These are phyloP conservation scores for Xylaria scruposa DNA, from an alignment of 495 filamentous ascomycete genomes.

Conservation along the genomic window DNA sequence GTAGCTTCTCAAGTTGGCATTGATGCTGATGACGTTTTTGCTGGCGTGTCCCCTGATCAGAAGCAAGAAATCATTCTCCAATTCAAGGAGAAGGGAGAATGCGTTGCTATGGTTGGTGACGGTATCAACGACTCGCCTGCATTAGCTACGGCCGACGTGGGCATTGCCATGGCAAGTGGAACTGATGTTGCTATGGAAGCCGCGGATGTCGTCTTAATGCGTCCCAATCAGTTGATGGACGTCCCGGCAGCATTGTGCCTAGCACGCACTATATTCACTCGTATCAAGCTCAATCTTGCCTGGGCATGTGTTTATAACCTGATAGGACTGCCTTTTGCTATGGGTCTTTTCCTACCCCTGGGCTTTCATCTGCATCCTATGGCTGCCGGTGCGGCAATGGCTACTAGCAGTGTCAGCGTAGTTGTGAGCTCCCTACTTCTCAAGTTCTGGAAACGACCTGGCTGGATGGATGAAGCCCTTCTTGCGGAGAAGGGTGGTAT, in stretches of 20 bases:
- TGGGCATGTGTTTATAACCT: conserved; percentile 96
- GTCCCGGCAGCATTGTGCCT: conserved; percentile 87
- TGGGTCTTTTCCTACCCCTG: conserved; percentile 91
- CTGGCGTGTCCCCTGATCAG: conserved; percentile 82
- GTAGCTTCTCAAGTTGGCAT: conserved; percentile 89
- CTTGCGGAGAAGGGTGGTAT: conserved; percentile 61
- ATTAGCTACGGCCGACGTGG: conserved; percentile 88
- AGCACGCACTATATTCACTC: conserved; percentile 81
- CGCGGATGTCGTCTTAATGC: conserved; percentile 95
- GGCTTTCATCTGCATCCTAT: conserved; percentile 90
- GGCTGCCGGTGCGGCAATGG: conserved; percentile 96
- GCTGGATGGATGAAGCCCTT: conserved; percentile 83
- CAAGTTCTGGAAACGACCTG: conserved; percentile 85
- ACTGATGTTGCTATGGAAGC: conserved; percentile 99
- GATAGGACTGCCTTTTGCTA: conserved; percentile 92
- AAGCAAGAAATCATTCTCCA: conserved; percentile 84
- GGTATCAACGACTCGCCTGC: conserved; percentile 99
- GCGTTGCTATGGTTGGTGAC: conserved; percentile 97
- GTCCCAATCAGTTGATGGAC: conserved; percentile 86
- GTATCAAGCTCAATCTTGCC: conserved; percentile 91
- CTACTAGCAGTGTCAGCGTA: conserved; percentile 85
- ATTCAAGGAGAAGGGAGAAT: conserved; percentile 72
- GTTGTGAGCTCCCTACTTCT: conserved; percentile 83
- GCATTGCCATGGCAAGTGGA: conserved; percentile 89
- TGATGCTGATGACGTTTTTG: conserved; percentile 71